phyloP scores from a whole-genome alignment of 805 yeast genomes.

The Candida silvicultrix region DNA sequence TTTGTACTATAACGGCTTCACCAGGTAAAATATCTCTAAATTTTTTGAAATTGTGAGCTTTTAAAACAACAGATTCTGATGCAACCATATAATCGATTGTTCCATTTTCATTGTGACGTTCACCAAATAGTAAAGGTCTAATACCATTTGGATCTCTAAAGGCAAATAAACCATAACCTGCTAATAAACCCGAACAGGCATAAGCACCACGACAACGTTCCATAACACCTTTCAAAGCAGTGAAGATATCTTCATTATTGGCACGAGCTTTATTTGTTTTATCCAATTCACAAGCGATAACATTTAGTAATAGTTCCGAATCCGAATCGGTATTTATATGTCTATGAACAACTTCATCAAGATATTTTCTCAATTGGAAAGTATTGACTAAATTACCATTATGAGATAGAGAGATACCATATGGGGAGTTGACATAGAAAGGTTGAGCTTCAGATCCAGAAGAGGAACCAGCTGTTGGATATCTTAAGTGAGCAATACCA shows the following conservation, averaged over 20 bases:
- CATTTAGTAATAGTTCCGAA: slow-evolving; percentile 82
- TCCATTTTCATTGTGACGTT: slow-evolving; percentile 65
- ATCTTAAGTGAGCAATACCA: slow-evolving; percentile 93
- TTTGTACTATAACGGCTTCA: slow-evolving; percentile 92
- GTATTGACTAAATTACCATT: slow-evolving; percentile 95
- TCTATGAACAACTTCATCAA: slow-evolving; percentile 93
- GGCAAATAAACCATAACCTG: slow-evolving; percentile 93
- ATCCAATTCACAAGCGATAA: slow-evolving; percentile 89
- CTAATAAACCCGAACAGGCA: slow-evolving; percentile 91
- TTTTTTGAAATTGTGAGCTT: slow-evolving; percentile 79
- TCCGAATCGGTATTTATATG: slow-evolving; percentile 97
- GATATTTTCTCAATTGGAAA: slow-evolving; percentile 61
- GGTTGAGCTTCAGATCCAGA: slow-evolving; percentile 98
- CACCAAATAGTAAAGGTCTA: slow-evolving; percentile 85
- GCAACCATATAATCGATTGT: slow-evolving; percentile 87
- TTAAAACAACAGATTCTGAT: slow-evolving; percentile 89
- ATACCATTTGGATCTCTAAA: slow-evolving; percentile 97
- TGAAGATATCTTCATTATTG: slow-evolving; percentile 81
- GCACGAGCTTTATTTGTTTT: slow-evolving; percentile 91
- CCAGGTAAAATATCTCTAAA: slow-evolving; percentile 89
- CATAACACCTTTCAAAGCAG: slow-evolving; percentile 80
- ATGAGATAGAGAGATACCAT: slow-evolving; percentile 85
- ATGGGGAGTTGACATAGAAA: slow-evolving; percentile 94
- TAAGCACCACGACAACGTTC: slow-evolving; percentile 89
- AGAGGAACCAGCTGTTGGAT: slow-evolving; percentile 96